Percentiles rank a stretch among this genome's conserved stretches.
phyloP scores from a whole-genome alignment of 169 alveolate species.

The Plasmodium relictum region DNA sequence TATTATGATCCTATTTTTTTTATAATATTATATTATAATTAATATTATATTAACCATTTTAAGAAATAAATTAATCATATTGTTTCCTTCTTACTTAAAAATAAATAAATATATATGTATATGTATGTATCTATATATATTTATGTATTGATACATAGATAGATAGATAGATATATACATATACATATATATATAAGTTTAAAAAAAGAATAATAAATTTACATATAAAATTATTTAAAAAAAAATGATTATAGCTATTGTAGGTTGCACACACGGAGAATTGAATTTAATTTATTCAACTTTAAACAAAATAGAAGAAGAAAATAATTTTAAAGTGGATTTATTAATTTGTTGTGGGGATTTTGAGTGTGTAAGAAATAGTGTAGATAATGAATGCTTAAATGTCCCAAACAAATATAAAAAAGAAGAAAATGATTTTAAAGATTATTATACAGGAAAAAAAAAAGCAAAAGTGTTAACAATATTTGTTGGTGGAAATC shows the following conservation, averaged over 20 bases:
- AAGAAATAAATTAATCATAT: no score
- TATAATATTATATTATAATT: no score
- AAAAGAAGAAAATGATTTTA: slow-evolving; percentile 92
- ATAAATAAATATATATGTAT: neutral
- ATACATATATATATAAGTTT: slow-evolving; percentile 2
- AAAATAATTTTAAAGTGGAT: slow-evolving; percentile 90
- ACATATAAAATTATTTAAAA: neutral
- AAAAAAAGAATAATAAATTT: neutral
- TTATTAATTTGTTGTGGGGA: slow-evolving; percentile 97
- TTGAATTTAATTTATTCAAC: slow-evolving; percentile 89
- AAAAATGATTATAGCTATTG: slow-evolving; percentile 91
- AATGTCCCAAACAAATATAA: slow-evolving; percentile 94
- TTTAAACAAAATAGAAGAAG: slow-evolving; percentile 85
- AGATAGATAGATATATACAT: neutral
- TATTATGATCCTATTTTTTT: no score
- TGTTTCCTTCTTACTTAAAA: no score
- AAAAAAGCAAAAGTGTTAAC: slow-evolving; percentile 94
- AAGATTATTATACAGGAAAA: slow-evolving; percentile 91
- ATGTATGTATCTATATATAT: neutral
- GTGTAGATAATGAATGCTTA: slow-evolving; percentile 91
- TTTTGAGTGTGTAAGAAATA: slow-evolving; percentile 94
- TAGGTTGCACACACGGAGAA: slow-evolving; percentile 98
- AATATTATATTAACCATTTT: no score
- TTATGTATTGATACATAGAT: neutral
- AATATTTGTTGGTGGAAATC: slow-evolving; percentile 98